Percentiles rank a stretch among this genome's conserved stretches.
Evolutionary conservation across 2,329 filamentous ascomycete species (phyloP).

Genomic region (Bipolaris gigantea): DNA sequence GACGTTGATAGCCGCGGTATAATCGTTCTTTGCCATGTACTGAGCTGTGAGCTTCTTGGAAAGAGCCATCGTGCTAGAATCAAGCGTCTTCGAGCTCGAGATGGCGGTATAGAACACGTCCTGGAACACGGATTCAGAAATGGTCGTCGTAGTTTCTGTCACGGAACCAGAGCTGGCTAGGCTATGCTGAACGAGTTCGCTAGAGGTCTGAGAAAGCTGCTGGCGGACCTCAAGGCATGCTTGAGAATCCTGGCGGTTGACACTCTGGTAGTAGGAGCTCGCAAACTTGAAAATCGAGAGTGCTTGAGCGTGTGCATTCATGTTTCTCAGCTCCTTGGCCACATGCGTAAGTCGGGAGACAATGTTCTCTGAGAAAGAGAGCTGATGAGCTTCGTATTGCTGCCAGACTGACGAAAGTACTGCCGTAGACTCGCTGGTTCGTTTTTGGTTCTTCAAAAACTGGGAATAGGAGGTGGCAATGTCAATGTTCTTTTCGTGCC

Average conservation of each 20-base stretch:
- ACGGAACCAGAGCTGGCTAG: slow-evolving; percentile 33
- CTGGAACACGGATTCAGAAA: slow-evolving; percentile 49
- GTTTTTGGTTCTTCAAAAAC: slow-evolving; percentile 52
- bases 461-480: slow-evolving; percentile 51
- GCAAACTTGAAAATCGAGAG: slow-evolving; percentile 53
- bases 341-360: slow-evolving; percentile 43
- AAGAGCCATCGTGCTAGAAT: slow-evolving; percentile 48
- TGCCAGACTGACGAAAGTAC: slow-evolving; percentile 53
- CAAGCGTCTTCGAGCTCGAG: slow-evolving; percentile 45
- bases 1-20: slow-evolving; percentile 51
- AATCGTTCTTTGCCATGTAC: slow-evolving; percentile 53
- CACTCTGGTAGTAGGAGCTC: slow-evolving; percentile 39
- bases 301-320: slow-evolving; percentile 51
- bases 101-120: slow-evolving; percentile 50
- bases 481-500: slow-evolving; percentile 54
- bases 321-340: slow-evolving; percentile 50
- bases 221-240: slow-evolving; percentile 48
- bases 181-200: slow-evolving; percentile 48
- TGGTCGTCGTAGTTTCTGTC: slow-evolving; percentile 41
- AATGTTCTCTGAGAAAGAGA: slow-evolving; percentile 45
- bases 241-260: slow-evolving; percentile 42
- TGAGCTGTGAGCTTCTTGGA: slow-evolving; percentile 46
- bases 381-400: slow-evolving; percentile 52
- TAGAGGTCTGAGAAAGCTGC: slow-evolving; percentile 47
- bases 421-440: slow-evolving; percentile 50